Evolutionary conservation across 2,329 filamentous ascomycete species (phyloP), one percentile per base, ranked within the genome.

Genomic region (Bipolaris victoriae): DNA sequence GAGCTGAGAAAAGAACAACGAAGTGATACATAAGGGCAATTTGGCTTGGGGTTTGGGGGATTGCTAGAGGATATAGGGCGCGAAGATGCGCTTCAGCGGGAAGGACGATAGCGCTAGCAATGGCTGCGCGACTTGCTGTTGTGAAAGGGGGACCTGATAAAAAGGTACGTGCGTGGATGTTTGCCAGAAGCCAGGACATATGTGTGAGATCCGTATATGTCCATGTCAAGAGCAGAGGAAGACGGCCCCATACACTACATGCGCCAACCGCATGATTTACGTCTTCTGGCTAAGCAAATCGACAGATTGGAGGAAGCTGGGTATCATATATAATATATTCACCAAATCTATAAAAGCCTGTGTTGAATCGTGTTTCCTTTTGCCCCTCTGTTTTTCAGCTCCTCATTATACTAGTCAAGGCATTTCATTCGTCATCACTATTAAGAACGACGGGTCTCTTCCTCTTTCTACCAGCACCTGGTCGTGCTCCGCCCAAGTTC

Each of bases 341-440:
- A 39, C 35, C 45, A 33, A 45, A 45, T 18, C 15, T 31, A 22
- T 35, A 49, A 49, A 7, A 26, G 10, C n/a, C 49, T 18, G n/a
- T 10, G 15, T 24, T 18, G 40, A 20, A 15, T 10, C 7, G 5
- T 45, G 29, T 15, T 41, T 37, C 13, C 6, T 41, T 16, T n/a
- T 13, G 0, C 18, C 9, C 16, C 13, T 16, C 20, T 18, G 7
- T 18, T 24, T 13, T 3, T 20, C 13, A 5, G 1, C 15, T 35
- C 29, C 7, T 10, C 7, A 1, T 18, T 7, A 41, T 35, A 31
- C 29, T n/a, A 3, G 26, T 31, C n/a, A 18, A 48, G 49, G 39
- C 16, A 7, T 39, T 20, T 61, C 35, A 61, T 46, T 61, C 59
- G 7, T 62, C 61, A 43, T 66, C 61, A 46, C 61, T 62, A 29